phyloP scores from a whole-genome alignment of 1,139 yeast genomes.

The Suhomyces taliae region DNA sequence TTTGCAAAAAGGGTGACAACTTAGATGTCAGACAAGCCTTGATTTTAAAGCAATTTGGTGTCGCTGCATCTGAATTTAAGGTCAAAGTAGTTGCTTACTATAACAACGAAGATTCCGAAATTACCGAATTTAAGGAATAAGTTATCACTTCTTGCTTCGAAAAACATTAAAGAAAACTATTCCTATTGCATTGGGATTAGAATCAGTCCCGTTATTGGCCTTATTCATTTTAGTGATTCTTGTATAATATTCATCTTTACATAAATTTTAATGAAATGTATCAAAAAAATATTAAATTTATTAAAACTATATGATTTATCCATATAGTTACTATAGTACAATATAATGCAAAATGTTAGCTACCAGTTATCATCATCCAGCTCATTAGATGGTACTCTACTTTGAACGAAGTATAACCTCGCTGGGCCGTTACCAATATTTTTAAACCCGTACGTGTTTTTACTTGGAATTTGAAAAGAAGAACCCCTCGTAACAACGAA shows the following conservation, averaged over 20 bases:
- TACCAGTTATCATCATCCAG: constrained; percentile 10
- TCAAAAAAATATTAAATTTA: not conserved
- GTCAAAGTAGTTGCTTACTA: constrained; percentile 78
- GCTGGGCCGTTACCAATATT: constrained; percentile 60
- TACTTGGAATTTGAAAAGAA: constrained; percentile 78
- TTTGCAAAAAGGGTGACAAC: constrained; percentile 76
- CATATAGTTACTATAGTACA: not conserved
- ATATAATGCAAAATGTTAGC: not conserved
- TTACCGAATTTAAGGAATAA: constrained; percentile 23
- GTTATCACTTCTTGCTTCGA: not conserved
- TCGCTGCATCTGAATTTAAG: constrained; percentile 89
- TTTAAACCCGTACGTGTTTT: constrained; percentile 64
- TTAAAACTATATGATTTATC: not conserved
- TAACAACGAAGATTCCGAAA: constrained; percentile 50
- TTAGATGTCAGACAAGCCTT: constrained; percentile 91
- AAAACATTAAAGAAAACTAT: not conserved
- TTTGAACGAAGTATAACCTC: constrained; percentile 74
- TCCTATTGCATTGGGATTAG: constrained; percentile 3
- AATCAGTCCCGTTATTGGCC: not conserved
- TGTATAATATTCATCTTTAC: constrained; percentile 7
- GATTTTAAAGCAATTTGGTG: constrained; percentile 90
- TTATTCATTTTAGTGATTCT: constrained; percentile 1
- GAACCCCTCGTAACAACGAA: constrained; percentile 74
- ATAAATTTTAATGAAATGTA: constrained; percentile 3
- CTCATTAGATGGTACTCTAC: constrained; percentile 27